These are phyloP conservation scores for Chaetomium olivaceum DNA, from an alignment of 2,329 filamentous ascomycete genomes.

Conservation along the genomic window DNA sequence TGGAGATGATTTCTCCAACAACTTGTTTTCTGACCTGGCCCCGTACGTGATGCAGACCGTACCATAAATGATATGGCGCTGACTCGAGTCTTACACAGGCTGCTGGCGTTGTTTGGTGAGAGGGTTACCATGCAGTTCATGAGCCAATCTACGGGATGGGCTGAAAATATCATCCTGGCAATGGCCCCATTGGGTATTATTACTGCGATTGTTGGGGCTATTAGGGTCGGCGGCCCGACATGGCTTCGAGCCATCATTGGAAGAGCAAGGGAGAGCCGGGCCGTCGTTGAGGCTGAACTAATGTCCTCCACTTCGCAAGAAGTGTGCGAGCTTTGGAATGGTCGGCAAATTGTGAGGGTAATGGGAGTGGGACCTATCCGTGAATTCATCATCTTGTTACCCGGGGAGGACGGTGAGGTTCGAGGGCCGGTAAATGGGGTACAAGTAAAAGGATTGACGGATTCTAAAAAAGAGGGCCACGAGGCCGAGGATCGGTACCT, in stretches of 20 bases:
- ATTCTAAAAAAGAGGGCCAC: neutral
- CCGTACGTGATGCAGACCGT: neutral
- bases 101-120: neutral
- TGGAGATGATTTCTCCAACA: neutral
- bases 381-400: neutral
- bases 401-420: neutral
- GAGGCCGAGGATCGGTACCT: neutral
- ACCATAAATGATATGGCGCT: neutral
- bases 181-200: neutral
- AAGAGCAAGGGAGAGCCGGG: constrained; percentile 1
- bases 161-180: neutral
- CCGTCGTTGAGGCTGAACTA: neutral
- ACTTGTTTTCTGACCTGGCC: neutral
- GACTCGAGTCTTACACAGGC: neutral
- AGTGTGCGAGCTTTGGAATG: neutral
- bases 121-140: neutral
- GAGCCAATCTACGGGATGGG: neutral
- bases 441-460: neutral
- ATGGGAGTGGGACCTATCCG: neutral
- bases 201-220: neutral
- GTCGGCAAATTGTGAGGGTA: neutral
- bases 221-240: neutral
- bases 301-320: neutral
- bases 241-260: neutral
- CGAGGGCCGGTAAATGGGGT: neutral